Evolutionary conservation across 2,329 filamentous ascomycete genomes (phyloP), one percentile per base, ranked within the genome.

Genomic region (Penicillium aurantiogriseum): DNA sequence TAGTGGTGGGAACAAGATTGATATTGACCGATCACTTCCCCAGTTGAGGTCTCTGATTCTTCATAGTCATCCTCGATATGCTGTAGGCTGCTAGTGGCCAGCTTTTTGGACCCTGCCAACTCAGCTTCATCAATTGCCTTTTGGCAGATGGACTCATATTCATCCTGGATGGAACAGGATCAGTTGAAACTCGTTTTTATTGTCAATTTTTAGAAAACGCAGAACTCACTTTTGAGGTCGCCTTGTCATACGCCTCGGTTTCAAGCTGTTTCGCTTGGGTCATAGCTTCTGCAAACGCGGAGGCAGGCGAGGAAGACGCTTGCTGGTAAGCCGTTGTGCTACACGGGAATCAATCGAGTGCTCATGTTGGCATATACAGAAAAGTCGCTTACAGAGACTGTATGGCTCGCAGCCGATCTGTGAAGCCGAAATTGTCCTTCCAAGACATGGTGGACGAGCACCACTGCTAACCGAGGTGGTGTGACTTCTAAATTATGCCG

Each of bases 221-320:
- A 36, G 68, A 15, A 49, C 49, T 47, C 53, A 77, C 76, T 67
- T 71, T 76, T 6, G 74, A 74, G 33, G 60, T 61, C 5, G 76
- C 74, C 54, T 69, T 64, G 38, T 69, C 64, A 57, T 76, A 76
- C n/a, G 75, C 73, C 49, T 75, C 69, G 33, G 54, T 69, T 73
- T 96, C 92, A 40, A 86, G 76, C 46, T 81, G 73, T 67, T 88
- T 88, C 21, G 90, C 90, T 61, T 83, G 77, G 35, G 78, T 74
- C 54, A 80, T 80, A 31, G 81, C 82, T 59, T 82, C 80, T 31
- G 75, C 67, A 52, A 79, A 73, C 11, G 75, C 75, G 29, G 78
- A 44, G 15, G 4, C 21, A 27, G 50, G 74, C 3, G 75, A 71
- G 57, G 79, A 77, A 55, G 79, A 73, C 21, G 74, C 73, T 51